Conservation (phyloP, 106 monocot species). For the Ottelia alismoides region DNA sequence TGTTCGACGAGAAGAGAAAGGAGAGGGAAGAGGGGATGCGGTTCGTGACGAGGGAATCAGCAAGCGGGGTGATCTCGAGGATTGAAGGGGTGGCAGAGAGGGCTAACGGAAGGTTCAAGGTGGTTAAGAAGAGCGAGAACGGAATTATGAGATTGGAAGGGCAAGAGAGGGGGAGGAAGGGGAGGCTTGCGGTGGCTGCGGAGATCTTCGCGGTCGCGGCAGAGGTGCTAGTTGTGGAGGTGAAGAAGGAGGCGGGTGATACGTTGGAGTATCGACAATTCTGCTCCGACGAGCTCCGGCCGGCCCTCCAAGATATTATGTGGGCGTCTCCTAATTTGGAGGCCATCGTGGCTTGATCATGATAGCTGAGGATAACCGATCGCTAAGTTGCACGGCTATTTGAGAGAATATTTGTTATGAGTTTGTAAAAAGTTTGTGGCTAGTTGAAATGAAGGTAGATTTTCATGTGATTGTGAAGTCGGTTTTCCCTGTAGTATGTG, state of each 20-base stretch:
- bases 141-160: constrained; percentile 48
- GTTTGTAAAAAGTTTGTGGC: too few species aligned
- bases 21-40: constrained; percentile 31
- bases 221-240: constrained; percentile 50
- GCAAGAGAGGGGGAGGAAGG: constrained; percentile 23
- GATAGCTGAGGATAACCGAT: too few species aligned
- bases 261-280: constrained; percentile 39
- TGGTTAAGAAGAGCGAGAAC: constrained; percentile 42
- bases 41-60: constrained; percentile 46
- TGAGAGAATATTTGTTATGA: too few species aligned
- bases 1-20: constrained; percentile 24
- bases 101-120: constrained; percentile 24
- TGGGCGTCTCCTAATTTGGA: constrained; percentile 32
- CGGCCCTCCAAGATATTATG: constrained; percentile 55
- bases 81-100: constrained; percentile 35
- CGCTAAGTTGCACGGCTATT: too few species aligned
- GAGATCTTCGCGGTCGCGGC: constrained; percentile 53
- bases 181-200: constrained; percentile 40
- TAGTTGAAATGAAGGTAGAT: too few species aligned
- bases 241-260: constrained; percentile 43
- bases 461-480: too few species aligned
- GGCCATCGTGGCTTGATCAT: too few species aligned
- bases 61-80: constrained; percentile 36
- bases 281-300: constrained; percentile 52
- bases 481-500: too few species aligned